Conservation (phyloP, 495 filamentous ascomycete species). For the Chaetomidium leptoderma region DNA sequence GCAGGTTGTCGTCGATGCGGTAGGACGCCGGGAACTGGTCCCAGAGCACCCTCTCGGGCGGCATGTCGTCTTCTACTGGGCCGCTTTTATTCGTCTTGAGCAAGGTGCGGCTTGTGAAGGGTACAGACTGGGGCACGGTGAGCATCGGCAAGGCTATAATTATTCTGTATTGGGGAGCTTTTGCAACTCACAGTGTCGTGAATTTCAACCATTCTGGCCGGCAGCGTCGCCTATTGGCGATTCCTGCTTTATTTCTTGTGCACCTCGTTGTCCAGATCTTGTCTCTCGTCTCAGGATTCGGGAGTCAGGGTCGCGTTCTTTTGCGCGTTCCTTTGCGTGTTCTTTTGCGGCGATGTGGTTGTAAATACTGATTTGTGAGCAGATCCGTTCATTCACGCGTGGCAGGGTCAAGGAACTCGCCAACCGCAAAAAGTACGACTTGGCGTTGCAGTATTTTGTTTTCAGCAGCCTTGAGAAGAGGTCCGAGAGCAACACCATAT, state of each 20-base stretch:
- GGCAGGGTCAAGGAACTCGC: not conserved
- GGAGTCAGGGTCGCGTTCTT: not conserved
- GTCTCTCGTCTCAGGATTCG: not conserved
- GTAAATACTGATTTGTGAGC: too few species aligned
- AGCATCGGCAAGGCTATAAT: not conserved
- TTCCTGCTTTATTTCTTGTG: too few species aligned
- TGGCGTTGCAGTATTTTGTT: not conserved
- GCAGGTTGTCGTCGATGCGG: not conserved
- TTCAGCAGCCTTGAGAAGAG: conserved; percentile 1
- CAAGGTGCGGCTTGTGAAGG: not conserved
- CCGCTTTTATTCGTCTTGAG: not conserved
- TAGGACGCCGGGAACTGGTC: not conserved
- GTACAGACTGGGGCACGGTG: not conserved
- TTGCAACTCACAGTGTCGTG: not conserved
- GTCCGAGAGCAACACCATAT: not conserved
- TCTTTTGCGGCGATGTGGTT: too few species aligned
- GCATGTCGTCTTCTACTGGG: not conserved
- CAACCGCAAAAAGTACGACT: not conserved
- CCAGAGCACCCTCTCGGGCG: not conserved
- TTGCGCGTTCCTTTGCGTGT: too few species aligned
- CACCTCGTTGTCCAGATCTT: not conserved
- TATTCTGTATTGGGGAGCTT: not conserved
- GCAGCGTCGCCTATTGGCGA: not conserved
- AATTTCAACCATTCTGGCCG: not conserved
- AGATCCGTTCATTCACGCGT: not conserved